Conservation (phyloP, 1,284 basidiomycete species). For the Puccinia coronata region DNA sequence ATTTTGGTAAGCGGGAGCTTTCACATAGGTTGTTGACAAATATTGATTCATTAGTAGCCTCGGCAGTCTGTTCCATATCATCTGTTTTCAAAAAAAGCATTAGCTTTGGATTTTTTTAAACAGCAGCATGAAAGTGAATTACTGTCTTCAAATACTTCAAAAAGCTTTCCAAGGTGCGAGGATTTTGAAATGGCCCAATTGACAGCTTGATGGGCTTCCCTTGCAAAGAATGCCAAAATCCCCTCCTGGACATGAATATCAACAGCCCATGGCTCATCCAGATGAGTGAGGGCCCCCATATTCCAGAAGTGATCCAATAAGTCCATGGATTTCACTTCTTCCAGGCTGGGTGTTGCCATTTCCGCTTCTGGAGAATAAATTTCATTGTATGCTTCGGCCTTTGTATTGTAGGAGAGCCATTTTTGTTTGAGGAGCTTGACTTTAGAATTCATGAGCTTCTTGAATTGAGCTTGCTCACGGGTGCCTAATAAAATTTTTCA, state of each 20-base stretch:
- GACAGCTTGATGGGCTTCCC: background rate
- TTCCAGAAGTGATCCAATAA: slow-evolving; percentile 1
- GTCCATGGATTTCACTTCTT: background rate
- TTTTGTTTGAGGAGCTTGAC: background rate
- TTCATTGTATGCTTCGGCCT: background rate
- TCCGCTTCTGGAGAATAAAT: background rate
- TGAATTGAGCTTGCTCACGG: background rate
- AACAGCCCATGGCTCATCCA: slow-evolving; percentile 11
- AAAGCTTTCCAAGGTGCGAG: background rate
- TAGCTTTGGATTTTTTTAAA: background rate
- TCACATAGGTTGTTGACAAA: background rate
- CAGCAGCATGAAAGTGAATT: background rate
- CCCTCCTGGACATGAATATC: background rate
- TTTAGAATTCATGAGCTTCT: slow-evolving; percentile 14
- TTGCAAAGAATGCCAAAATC: background rate
- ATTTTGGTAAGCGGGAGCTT: background rate
- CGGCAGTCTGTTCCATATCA: background rate
- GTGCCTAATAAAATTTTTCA: background rate
- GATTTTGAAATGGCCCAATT: slow-evolving; percentile 9
- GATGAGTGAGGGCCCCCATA: too few species aligned
- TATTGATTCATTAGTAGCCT: background rate
- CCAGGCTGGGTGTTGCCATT: background rate
- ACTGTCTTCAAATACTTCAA: background rate
- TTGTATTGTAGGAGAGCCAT: background rate
- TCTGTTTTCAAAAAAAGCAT: background rate